Base-by-base conservation (phyloP, 2,329 filamentous ascomycete genomes). In the Cordyceps fumosorosea region DNA sequence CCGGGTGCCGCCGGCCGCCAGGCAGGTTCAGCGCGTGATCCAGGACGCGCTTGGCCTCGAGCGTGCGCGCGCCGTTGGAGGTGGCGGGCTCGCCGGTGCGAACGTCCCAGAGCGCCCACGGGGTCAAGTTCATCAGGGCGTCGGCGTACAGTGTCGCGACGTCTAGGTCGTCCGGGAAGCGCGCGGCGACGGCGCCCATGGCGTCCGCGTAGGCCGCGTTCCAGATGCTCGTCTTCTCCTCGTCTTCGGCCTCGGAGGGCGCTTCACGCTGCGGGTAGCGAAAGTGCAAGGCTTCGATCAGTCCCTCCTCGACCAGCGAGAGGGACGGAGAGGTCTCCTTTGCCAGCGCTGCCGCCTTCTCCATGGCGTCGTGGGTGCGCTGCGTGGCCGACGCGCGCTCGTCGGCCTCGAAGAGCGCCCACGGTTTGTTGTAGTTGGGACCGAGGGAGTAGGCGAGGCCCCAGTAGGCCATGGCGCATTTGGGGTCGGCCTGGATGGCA, bases 381-480 rank as follows among this genome's bases (percentile, higher is more conserved):
- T 68, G 66, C 5, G 88, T 75, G 0, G 79, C 82, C 0, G 69
- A 72, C 12, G 77, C 72, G 5, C 88, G 75, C 65, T 92, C 89
- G 0, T 78, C 73, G 1, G 79, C 73, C 60, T 89, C 87, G 66
- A 92, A 91, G 26, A 84, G 79, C 32, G 84, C 81, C 90, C 90
- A 92, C 0, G 89, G 86, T 69, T 92, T 91, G 75, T 93, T 84
- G 72, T 86, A 87, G 69, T 93, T 92, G 3, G 90, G 89, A 0
- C 89, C 90, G 0, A 89, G 75, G 1, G 86, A 79, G 70, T 89
- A 92, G 0, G 89, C 86, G 5, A 89, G 74, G 0, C 88, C 88
- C 87, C 88, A 90, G 67, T 88, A 82, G 3, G 84, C 86, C 77
- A 90, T 84, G 34, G 81, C 80, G 62, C 84, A 89, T 2, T 71